Evolutionary conservation across 2,329 filamentous ascomycete genomes (phyloP).

Genomic region (Thermothelomyces thermophilus): DNA sequence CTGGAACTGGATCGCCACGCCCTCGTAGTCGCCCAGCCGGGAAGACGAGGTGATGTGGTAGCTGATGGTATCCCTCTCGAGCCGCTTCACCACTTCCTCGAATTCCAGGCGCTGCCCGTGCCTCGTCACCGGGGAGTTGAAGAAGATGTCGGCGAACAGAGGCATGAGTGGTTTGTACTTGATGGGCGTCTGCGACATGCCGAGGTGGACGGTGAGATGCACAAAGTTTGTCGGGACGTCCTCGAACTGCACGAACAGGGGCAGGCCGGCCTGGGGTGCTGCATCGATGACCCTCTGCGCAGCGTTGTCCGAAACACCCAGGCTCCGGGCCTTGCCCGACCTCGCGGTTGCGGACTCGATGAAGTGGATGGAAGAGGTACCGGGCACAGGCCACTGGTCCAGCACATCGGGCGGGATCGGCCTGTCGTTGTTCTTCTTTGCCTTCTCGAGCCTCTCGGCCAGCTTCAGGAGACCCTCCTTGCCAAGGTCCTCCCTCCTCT

Average conservation of each 20-base stretch:
- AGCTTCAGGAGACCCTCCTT: conserved; percentile 72
- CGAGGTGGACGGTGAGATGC: conserved; percentile 72
- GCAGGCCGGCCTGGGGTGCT: conserved; percentile 49
- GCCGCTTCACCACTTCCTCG: conserved; percentile 82
- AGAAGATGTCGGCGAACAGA: conserved; percentile 87
- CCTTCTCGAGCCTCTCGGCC: conserved; percentile 67
- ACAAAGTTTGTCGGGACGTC: conserved; percentile 91
- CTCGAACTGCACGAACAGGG: conserved; percentile 94
- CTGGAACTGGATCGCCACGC: conserved; percentile 74
- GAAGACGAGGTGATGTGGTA: conserved; percentile 67
- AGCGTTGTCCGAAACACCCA: conserved; percentile 60
- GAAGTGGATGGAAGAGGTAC: conserved; percentile 88
- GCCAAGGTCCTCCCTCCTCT: conserved; percentile 72
- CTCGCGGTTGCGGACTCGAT: conserved; percentile 81
- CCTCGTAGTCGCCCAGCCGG: conserved; percentile 70
- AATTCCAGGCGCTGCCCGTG: conserved; percentile 75
- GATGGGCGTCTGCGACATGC: conserved; percentile 69
- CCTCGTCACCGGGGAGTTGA: conserved; percentile 78
- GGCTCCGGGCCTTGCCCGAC: conserved; percentile 66
- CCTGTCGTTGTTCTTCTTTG: conserved; percentile 82
- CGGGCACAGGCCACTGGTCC: conserved; percentile 73
- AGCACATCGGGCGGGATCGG: conserved; percentile 79
- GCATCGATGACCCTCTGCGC: conserved; percentile 72
- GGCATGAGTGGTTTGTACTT: conserved; percentile 77
- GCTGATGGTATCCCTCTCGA: conserved; percentile 85